Base-by-base conservation (phyloP, 2,329 filamentous ascomycete species). In the Aureobasidium sp. region DNA sequence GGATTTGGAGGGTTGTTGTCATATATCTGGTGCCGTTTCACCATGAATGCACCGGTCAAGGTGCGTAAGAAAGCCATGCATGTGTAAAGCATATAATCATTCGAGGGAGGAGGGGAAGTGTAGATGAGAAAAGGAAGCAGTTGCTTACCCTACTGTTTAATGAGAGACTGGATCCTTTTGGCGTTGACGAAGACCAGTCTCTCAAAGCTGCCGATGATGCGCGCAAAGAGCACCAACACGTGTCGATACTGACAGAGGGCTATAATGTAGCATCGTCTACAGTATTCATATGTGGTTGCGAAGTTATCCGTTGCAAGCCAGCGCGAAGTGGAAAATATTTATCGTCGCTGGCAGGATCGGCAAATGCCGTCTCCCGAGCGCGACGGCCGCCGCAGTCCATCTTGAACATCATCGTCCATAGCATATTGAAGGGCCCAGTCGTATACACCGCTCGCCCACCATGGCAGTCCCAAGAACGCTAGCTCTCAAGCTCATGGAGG, bases 41-140 rank as follows among this genome's bases (percentile, higher is more conserved):
- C 76, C 77, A 79, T 70, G 68, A 71, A 66, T 74, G 72, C 69
- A 65, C 70, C 72, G 71, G 84, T 84, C 85, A 81, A 79, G 78
- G 82, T 79, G 70, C 69, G 88, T 91, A 86, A 62, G 88, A 88
- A 90, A 91, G 87, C 86, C 88, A 91, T 91, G 88, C 87, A 91
- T 90, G 86, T 88, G 55, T 81, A 81, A 78, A 90, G 86, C 86
- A 80, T 79, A 85, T 93, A 90, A 93, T 95, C 89, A 91, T 82
- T 65, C 73, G 65, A 67, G 68, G 64, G 68, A 37, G 3, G 15
- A n/a, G 16, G 6, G 3, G n/a, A 27, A 9, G 32, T 41, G 45
- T 32, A 54, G 61, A 49, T 62, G 59, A 39, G 32, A 42, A 42
- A 37, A 15, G 13, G 9, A 13, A 30, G 27, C 3, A n/a, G n/a